Conservation (phyloP, 2,329 filamentous ascomycete species). For the Epicoccum sorghinum region DNA sequence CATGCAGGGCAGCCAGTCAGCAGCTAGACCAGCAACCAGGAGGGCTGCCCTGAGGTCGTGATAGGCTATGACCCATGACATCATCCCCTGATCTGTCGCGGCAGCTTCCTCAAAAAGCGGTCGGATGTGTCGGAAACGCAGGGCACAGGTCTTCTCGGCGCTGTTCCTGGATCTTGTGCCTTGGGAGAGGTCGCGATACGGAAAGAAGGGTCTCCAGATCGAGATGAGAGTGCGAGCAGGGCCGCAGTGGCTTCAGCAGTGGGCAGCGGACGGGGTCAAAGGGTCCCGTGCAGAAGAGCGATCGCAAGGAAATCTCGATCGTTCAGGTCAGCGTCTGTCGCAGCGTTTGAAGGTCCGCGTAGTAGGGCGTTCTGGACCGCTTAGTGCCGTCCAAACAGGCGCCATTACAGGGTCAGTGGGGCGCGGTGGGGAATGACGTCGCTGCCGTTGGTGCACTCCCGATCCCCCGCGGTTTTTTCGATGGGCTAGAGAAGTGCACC, state of each 20-base stretch:
- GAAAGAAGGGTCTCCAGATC: slow-evolving; percentile 3
- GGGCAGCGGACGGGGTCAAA: slow-evolving; percentile 1
- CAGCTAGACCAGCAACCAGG: neutral
- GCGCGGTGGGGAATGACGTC: slow-evolving; percentile 21
- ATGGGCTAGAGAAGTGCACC: slow-evolving; percentile 17
- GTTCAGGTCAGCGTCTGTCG: slow-evolving; percentile 11
- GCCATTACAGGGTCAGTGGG: slow-evolving; percentile 18
- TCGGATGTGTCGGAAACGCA: slow-evolving; percentile 11
- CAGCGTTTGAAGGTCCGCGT: slow-evolving; percentile 23
- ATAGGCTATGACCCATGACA: slow-evolving; percentile 5
- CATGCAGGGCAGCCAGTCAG: neutral
- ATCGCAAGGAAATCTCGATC: slow-evolving; percentile 26
- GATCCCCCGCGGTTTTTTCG: slow-evolving; percentile 25
- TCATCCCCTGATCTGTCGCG: slow-evolving; percentile 8
- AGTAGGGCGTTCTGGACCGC: slow-evolving; percentile 17
- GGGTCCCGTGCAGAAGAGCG: slow-evolving; percentile 11
- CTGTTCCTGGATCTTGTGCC: slow-evolving; percentile 11
- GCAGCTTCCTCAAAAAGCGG: neutral
- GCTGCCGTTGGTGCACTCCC: slow-evolving; percentile 12
- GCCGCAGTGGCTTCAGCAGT: slow-evolving; percentile 6
- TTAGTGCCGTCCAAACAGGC: slow-evolving; percentile 1
- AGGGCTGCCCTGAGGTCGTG: neutral
- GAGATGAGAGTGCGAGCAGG: slow-evolving; percentile 9
- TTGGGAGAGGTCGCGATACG: slow-evolving; percentile 3
- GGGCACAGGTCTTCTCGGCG: slow-evolving; percentile 10